Percentiles rank a stretch among this genome's conserved stretches.
Conservation (phyloP, 2,329 filamentous ascomycete species). For the Colletotrichum agaves region DNA sequence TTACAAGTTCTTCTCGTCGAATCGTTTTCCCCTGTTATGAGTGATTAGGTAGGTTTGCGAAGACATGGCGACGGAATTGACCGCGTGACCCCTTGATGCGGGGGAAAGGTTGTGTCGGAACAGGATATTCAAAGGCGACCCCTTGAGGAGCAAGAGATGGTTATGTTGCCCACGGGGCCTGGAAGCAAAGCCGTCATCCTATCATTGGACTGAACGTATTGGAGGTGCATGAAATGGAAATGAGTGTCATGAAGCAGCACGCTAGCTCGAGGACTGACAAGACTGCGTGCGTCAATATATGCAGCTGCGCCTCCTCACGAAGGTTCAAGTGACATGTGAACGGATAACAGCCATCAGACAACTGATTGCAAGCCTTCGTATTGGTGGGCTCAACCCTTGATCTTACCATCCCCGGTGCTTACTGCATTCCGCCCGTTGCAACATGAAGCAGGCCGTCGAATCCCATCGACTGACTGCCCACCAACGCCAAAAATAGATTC, state of each 20-base stretch:
- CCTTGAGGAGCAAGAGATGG: not conserved
- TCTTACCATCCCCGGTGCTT: not conserved
- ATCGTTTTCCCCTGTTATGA: not conserved
- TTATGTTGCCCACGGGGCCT: not conserved
- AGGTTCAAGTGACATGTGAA: not conserved
- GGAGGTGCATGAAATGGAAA: not conserved
- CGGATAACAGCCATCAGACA: not conserved
- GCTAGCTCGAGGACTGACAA: not conserved
- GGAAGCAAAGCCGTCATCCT: not conserved
- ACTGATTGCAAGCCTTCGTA: not conserved
- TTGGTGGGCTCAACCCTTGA: not conserved
- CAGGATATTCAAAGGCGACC: not conserved
- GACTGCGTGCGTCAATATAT: not conserved
- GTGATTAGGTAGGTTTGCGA: not conserved
- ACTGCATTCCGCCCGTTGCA: not conserved
- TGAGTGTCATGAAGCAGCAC: not conserved
- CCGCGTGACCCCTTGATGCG: not conserved
- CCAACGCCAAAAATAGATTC: too few species aligned
- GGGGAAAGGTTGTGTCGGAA: not conserved
- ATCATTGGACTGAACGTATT: not conserved
- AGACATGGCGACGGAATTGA: not conserved
- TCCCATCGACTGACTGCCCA: too few species aligned
- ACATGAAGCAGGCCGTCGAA: not conserved
- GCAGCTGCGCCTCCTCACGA: not conserved
- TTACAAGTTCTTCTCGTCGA: not conserved